Evolutionary conservation across 176 grass and related monocot genomes (phyloP).

Genomic region (Eragrostis nindensis): DNA sequence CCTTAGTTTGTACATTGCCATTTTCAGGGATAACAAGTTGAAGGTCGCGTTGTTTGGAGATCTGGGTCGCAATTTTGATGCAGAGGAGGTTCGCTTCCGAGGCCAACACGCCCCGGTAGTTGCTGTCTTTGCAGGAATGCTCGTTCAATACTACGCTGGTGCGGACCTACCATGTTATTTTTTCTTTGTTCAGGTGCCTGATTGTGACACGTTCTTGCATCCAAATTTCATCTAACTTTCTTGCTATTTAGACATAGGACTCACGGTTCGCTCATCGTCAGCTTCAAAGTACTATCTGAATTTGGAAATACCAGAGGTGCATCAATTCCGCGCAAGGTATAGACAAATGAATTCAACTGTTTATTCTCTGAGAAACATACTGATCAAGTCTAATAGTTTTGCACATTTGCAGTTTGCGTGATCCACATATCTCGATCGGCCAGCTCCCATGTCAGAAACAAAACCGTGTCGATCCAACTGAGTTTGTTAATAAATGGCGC

Average conservation of each 20-base stretch:
- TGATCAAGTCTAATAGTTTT: not conserved
- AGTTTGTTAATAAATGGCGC: constrained; percentile 12
- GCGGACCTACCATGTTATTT: not conserved
- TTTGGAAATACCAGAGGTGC: constrained; percentile 23
- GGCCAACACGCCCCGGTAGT: not conserved
- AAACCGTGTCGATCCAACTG: not conserved
- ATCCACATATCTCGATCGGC: not conserved
- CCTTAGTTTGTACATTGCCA: not conserved
- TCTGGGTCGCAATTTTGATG: not conserved
- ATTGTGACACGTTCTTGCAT: not conserved
- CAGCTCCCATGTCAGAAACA: not conserved
- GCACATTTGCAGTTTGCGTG: not conserved
- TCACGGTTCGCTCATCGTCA: constrained; percentile 5
- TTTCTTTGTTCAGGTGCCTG: not conserved
- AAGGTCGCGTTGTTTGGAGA: not conserved
- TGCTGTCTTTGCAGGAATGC: constrained; percentile 40
- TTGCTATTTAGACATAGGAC: not conserved
- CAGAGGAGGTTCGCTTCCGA: not conserved
- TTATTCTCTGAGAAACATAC: not conserved
- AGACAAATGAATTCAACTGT: not conserved
- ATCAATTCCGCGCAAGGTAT: not conserved
- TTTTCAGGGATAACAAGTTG: not conserved
- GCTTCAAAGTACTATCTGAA: constrained; percentile 28
- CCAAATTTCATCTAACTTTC: not conserved
- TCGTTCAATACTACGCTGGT: not conserved